phyloP scores from a whole-genome alignment of 2,329 filamentous ascomycete species.

The Byssothecium circinans region DNA sequence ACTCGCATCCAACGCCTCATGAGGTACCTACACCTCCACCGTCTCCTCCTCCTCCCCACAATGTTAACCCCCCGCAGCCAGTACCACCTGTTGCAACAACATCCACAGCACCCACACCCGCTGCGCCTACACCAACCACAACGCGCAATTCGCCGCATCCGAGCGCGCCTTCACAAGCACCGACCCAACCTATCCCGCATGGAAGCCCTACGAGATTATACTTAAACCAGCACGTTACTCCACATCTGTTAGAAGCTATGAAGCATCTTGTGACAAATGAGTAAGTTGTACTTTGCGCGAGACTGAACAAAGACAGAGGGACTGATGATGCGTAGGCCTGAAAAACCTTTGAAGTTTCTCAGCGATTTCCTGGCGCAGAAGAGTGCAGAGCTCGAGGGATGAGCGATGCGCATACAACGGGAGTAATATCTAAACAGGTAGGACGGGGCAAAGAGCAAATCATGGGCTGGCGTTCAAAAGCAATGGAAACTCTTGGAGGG shows the following conservation, averaged over 20 bases:
- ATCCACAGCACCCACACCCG: conserved; percentile 10
- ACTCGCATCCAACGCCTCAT: conserved; percentile 13
- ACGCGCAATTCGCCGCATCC: conserved; percentile 43
- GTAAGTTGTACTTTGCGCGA: conserved; percentile 18
- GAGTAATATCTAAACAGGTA: not conserved
- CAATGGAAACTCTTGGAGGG: no score
- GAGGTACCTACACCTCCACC: conserved; percentile 9
- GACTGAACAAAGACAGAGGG: not conserved
- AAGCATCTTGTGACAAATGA: conserved; percentile 54
- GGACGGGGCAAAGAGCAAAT: conserved; percentile 9
- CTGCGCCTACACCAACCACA: conserved; percentile 22
- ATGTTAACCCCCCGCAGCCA: conserved; percentile 10
- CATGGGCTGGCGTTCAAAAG: not conserved
- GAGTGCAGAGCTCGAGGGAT: conserved; percentile 53
- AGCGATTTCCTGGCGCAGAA: conserved; percentile 51
- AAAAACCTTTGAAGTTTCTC: conserved; percentile 54
- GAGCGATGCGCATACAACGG: not conserved
- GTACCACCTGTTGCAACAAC: conserved; percentile 10
- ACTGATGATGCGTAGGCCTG: conserved; percentile 36
- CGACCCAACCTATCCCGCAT: conserved; percentile 47
- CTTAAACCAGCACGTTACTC: conserved; percentile 53
- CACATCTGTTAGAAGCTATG: conserved; percentile 55
- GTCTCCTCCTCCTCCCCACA: not conserved
- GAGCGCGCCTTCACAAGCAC: conserved; percentile 26
- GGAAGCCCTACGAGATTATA: conserved; percentile 53